Evolutionary conservation across 176 grass and related monocot genomes (phyloP), one percentile per base, ranked within the genome.

Genomic region (Phoenix roebelenii): DNA sequence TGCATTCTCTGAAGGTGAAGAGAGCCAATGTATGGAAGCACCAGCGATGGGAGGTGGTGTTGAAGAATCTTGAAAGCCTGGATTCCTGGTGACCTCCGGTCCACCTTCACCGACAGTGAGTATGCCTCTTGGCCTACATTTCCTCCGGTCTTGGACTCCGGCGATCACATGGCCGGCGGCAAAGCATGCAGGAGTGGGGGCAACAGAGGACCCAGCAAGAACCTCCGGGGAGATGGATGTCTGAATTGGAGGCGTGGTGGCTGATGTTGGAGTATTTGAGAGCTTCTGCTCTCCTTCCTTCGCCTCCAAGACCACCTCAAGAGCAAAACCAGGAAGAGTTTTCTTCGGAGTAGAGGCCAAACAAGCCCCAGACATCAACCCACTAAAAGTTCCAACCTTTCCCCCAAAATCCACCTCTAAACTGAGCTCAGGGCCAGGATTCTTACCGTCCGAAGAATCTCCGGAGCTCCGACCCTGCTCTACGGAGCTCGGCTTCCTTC

Each of bases 21-120:
- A 85, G 35, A 92, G 70, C 94, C 94, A 98, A 26, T 72, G 82
- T 52, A 97, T 83, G 7, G 92, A 97, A 18, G 87, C 92, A 3
- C 78, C 61, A 3, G 76, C 22, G 24, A 71, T 25, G 16, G 58
- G 55, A 22, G 79, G 72, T 7, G 67, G 73, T 54, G 57, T 60
- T 6, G 26, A 71, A 57, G 79, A 66, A 62, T 24, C 54, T 50
- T 15, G 59, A 54, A 79, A 69, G 23, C 55, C 52, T 49, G 66
- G 76, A 5, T 29, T 5, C 1, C 52, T 73, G 15, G 29, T 60
- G 19, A 58, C 59, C 59, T 86, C 87, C 4, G 22, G 26, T 18
- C 24, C 26, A 17, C 7, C 59, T 25, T 74, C 66, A 0, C 76
- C 76, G 19, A 93, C 78, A 16, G 82, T 71, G 5, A 92, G 82